These are phyloP conservation scores for Colletotrichum melonis DNA, from an alignment of 2,329 filamentous ascomycete species.

Conservation along the genomic window DNA sequence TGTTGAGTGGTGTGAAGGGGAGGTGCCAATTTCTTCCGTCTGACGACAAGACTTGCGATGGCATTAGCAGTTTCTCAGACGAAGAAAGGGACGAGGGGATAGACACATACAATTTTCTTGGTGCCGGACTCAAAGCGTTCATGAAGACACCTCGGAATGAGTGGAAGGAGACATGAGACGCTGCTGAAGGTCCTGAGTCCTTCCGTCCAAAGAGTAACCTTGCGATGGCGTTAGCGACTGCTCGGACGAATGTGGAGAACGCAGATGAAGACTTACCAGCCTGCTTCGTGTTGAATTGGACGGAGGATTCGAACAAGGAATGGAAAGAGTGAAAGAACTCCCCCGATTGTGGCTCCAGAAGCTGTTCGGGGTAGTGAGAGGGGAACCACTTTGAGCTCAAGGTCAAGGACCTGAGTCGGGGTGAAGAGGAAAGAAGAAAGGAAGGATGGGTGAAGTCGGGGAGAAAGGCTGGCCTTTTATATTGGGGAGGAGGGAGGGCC, in stretches of 20 bases:
- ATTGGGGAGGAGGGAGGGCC: no score
- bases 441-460: not conserved
- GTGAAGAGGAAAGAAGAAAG: not conserved
- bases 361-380: no score
- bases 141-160: no score
- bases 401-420: not conserved
- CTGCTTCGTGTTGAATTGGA: not conserved
- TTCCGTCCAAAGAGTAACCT: not conserved
- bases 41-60: not conserved
- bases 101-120: no score
- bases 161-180: no score
- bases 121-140: no score
- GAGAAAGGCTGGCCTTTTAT: not conserved
- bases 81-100: not conserved
- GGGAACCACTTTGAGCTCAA: not conserved
- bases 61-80: not conserved
- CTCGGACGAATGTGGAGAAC: not conserved
- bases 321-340: no score
- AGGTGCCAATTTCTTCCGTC: not conserved
- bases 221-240: not conserved
- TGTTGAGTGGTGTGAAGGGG: no score
- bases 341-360: no score
- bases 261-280: not conserved
- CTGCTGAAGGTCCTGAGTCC: no score
- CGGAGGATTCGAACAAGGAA: no score